A percentile compares a stretch with the other conserved stretches of the same genome.
Evolutionary conservation across 768 basidiomycete species (phyloP).

Genomic region (Podaxis sp.): DNA sequence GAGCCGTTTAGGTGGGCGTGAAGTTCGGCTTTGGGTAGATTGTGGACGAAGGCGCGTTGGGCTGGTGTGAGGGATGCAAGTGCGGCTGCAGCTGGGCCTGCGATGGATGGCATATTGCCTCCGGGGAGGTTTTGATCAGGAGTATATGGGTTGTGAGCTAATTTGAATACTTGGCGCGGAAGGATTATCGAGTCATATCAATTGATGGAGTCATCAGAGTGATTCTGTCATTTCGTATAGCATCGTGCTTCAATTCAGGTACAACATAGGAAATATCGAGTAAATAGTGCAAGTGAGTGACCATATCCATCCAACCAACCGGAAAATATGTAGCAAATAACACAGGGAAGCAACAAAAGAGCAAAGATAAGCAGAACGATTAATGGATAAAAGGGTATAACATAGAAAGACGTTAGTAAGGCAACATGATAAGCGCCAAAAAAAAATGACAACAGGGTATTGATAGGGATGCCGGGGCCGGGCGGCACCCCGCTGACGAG

Average conservation of each 20-base stretch:
- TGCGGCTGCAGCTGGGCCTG: constrained; percentile 50
- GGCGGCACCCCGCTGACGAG: too few species aligned
- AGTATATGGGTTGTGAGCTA: background rate
- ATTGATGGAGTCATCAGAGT: too few species aligned
- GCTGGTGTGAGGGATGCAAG: constrained; percentile 47
- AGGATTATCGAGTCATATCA: background rate
- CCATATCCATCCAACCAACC: background rate
- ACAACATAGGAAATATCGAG: background rate
- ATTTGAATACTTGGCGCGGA: background rate
- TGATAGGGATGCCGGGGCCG: too few species aligned
- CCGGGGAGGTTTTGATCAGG: background rate
- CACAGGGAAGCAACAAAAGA: background rate
- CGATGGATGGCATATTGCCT: constrained; percentile 21
- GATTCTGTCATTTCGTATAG: too few species aligned
- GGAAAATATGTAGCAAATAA: background rate
- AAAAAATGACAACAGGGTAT: background rate
- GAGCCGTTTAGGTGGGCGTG: constrained; percentile 88
- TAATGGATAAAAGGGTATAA: background rate
- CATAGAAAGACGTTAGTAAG: background rate
- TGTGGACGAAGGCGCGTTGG: constrained; percentile 60
- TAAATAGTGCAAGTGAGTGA: background rate
- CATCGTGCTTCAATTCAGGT: too few species aligned
- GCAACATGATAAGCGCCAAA: background rate
- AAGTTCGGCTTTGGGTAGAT: constrained; percentile 78
- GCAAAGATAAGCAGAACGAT: background rate